Conservation (phyloP, 306 rosid species). For the Senna siamea region DNA sequence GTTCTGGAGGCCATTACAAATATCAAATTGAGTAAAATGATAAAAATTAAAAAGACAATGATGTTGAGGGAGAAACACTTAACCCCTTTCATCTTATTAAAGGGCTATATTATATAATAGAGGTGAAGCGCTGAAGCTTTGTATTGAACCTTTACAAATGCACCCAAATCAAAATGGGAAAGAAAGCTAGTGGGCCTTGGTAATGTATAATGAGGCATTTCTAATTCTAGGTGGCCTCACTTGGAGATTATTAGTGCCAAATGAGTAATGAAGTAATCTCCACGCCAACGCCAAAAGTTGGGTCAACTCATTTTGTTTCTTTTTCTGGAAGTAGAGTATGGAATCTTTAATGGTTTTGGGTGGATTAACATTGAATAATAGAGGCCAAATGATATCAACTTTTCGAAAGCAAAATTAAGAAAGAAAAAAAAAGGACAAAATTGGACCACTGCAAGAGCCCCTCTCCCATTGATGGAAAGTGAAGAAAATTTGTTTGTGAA, state of each 20-base stretch:
- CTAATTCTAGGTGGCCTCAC: too few relatives aligned
- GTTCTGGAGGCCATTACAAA: background rate
- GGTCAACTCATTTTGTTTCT: conserved; percentile 13
- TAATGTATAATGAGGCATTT: too few relatives aligned
- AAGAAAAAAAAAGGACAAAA: background rate
- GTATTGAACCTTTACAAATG: too few relatives aligned
- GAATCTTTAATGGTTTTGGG: conserved; percentile 22
- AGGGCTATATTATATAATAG: too few relatives aligned
- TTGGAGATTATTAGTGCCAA: too few relatives aligned
- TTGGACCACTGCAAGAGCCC: background rate
- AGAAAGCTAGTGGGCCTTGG: too few relatives aligned
- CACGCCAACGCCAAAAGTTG: conserved; percentile 22
- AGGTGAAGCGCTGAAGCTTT: too few relatives aligned
- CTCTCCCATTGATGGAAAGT: conserved; percentile 3
- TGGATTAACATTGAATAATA: conserved; percentile 24
- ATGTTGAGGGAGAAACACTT: too few relatives aligned
- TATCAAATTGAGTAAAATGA: background rate
- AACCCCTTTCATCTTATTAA: too few relatives aligned
- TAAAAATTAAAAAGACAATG: background rate
- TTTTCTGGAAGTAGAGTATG: conserved; percentile 17
- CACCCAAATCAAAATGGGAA: too few relatives aligned
- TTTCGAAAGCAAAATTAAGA: conserved; percentile 32
- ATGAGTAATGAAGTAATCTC: conserved; percentile 24
- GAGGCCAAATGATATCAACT: conserved; percentile 38
- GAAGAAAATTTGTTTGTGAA: conserved; percentile 11